Conservation (phyloP, 345 rosid species). For the Rhizophora apiculata region DNA sequence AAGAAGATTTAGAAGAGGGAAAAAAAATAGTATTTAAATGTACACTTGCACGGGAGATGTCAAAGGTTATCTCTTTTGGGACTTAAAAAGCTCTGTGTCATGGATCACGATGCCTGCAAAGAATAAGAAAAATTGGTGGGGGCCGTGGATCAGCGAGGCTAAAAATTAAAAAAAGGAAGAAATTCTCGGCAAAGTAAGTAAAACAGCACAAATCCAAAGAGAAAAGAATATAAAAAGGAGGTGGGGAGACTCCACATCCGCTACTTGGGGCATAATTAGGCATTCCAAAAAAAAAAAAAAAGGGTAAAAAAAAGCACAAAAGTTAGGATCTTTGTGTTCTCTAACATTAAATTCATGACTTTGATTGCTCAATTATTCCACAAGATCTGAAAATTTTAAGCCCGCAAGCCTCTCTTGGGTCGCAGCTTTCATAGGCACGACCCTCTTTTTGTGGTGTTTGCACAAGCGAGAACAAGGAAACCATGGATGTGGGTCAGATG, state of each 20-base stretch:
- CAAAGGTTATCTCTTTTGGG: background rate
- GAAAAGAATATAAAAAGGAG: constrained; percentile 5
- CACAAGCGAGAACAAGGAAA: constrained; percentile 1
- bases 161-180: background rate
- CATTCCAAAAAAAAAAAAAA: background rate
- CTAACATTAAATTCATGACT: constrained; percentile 27
- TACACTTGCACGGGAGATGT: background rate
- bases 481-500: constrained; percentile 80
- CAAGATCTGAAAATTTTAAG: constrained; percentile 28
- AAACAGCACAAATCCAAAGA: constrained; percentile 25
- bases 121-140: background rate
- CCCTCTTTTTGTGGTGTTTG: constrained; percentile 8
- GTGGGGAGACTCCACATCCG: background rate
- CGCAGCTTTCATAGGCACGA: background rate
- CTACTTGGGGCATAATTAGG: background rate
- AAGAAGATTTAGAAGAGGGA: background rate
- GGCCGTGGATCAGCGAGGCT: background rate
- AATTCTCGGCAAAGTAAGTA: background rate
- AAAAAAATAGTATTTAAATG: background rate
- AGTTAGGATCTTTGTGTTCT: constrained; percentile 14
- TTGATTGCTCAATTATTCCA: constrained; percentile 19
- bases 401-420: constrained; percentile 8
- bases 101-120: background rate
- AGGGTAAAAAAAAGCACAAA: constrained; percentile 5
- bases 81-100: background rate